Conservation (phyloP, 192 early-diverging fungal species). For the Dissophora globulifera region DNA sequence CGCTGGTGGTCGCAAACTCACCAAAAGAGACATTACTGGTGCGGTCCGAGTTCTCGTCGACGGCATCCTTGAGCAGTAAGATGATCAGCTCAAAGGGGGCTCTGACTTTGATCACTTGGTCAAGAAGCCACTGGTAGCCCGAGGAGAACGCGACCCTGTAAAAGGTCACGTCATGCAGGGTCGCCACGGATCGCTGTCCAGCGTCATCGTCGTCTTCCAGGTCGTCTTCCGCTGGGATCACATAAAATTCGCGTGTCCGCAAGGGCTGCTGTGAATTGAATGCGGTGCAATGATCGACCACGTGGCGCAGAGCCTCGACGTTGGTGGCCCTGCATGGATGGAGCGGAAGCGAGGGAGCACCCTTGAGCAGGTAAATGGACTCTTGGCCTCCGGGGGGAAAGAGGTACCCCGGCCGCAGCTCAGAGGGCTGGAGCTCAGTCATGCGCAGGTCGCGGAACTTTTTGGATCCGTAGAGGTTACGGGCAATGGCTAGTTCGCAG, state of each 20-base stretch:
- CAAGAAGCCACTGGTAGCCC: conserved; percentile 48
- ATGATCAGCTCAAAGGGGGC: conserved; percentile 50
- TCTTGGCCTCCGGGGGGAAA: conserved; percentile 53
- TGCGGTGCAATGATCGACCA: conserved; percentile 40
- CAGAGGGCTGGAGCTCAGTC: conserved; percentile 28
- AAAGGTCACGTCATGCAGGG: conserved; percentile 37
- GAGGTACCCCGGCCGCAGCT: conserved; percentile 37
- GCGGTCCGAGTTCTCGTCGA: conserved; percentile 45
- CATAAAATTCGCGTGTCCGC: conserved; percentile 43
- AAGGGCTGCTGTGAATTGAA: conserved; percentile 47
- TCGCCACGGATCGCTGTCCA: conserved; percentile 20
- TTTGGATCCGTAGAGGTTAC: conserved; percentile 48
- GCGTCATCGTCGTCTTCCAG: conserved; percentile 30
- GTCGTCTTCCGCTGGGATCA: conserved; percentile 27
- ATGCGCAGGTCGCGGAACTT: conserved; percentile 53
- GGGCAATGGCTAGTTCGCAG: conserved; percentile 49
- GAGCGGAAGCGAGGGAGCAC: conserved; percentile 43
- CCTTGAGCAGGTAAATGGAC: conserved; percentile 51
- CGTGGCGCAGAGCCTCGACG: conserved; percentile 49
- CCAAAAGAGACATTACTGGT: conserved; percentile 46
- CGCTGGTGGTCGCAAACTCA: conserved; percentile 31
- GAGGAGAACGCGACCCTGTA: conserved; percentile 46
- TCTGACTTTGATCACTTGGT: conserved; percentile 50
- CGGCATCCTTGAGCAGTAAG: conserved; percentile 48
- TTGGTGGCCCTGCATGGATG: conserved; percentile 49